phyloP scores from a whole-genome alignment of 2,329 filamentous ascomycete species.

The Alternaria hordeiaustralica region DNA sequence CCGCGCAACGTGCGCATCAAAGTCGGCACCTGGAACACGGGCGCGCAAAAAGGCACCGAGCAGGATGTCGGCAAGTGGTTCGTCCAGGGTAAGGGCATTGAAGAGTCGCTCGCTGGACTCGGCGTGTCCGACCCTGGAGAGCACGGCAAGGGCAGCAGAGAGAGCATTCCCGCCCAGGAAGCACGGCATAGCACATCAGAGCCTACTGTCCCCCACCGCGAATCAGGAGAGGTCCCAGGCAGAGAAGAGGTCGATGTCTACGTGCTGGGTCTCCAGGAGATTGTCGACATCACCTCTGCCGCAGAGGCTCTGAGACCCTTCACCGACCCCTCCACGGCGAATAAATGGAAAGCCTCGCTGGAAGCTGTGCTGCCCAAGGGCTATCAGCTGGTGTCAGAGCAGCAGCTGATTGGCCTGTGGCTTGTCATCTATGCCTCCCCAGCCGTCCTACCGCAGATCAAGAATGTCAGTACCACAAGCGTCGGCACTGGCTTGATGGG shows the following conservation, averaged over 20 bases:
- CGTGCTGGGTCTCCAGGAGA: conserved; percentile 87
- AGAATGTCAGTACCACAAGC: conserved; percentile 79
- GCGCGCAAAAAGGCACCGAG: conserved; percentile 81
- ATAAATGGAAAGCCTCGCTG: conserved; percentile 81
- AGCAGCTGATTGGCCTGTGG: conserved; percentile 86
- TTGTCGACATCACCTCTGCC: conserved; percentile 83
- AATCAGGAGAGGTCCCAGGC: conserved; percentile 58
- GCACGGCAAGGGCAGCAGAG: conserved; percentile 46
- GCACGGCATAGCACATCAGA: conserved; percentile 52
- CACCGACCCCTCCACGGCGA: conserved; percentile 72
- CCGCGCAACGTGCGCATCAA: conserved; percentile 81
- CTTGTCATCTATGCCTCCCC: conserved; percentile 86
- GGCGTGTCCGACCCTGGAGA: conserved; percentile 35
- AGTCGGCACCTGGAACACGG: conserved; percentile 95
- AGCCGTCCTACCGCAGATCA: conserved; percentile 74
- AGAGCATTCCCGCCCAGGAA: conserved; percentile 58
- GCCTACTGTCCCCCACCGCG: conserved; percentile 54
- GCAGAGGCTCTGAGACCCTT: conserved; percentile 80
- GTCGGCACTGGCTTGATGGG: conserved; percentile 91
- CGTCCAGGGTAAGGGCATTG: conserved; percentile 74
- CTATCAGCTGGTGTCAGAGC: conserved; percentile 77
- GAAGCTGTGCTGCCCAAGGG: conserved; percentile 75
- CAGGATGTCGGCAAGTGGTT: conserved; percentile 92
- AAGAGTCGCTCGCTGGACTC: conserved; percentile 66
- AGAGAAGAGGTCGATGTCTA: conserved; percentile 84